Evolutionary conservation across 352 stramenopile genomes (phyloP).

Genomic region (Phytophthora pseudosyringae): DNA sequence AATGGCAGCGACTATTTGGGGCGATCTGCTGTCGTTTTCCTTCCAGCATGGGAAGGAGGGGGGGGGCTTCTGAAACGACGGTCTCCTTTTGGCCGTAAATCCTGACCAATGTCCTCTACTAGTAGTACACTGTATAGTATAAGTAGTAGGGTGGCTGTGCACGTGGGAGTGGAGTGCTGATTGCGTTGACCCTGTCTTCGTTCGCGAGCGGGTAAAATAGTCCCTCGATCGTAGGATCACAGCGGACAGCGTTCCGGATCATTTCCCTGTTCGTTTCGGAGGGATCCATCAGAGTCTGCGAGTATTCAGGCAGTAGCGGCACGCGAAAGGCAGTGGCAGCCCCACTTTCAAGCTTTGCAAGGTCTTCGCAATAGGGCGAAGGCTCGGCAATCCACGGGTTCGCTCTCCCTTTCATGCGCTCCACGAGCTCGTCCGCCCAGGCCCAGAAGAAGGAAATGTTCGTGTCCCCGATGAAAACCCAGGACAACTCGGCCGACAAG

Average conservation of each 20-base stretch:
- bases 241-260: constrained; percentile 17
- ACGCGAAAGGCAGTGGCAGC: constrained; percentile 11
- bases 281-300: constrained; percentile 23
- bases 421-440: constrained; percentile 25
- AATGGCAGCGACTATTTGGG: constrained; percentile 22
- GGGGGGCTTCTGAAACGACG: not conserved
- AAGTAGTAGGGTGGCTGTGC: not conserved
- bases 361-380: constrained; percentile 24
- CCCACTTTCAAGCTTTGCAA: constrained; percentile 18
- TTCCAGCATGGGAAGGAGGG: not conserved
- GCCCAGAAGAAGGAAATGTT: constrained; percentile 31
- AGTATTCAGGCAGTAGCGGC: constrained; percentile 22
- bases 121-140: no score
- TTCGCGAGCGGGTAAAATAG: constrained; percentile 26
- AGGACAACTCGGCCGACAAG: constrained; percentile 6
- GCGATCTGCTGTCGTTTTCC: not conserved
- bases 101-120: no score
- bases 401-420: constrained; percentile 7
- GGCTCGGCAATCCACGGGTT: constrained; percentile 11
- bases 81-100: no score
- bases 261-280: constrained; percentile 12
- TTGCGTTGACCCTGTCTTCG: constrained; percentile 27
- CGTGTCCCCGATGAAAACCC: constrained; percentile 15
- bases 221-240: constrained; percentile 4
- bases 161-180: constrained; percentile 14